Evolutionary conservation across 2,329 filamentous ascomycete genomes (phyloP), one percentile per base, ranked within the genome.

Genomic region (Botrytis pseudocinerea): DNA sequence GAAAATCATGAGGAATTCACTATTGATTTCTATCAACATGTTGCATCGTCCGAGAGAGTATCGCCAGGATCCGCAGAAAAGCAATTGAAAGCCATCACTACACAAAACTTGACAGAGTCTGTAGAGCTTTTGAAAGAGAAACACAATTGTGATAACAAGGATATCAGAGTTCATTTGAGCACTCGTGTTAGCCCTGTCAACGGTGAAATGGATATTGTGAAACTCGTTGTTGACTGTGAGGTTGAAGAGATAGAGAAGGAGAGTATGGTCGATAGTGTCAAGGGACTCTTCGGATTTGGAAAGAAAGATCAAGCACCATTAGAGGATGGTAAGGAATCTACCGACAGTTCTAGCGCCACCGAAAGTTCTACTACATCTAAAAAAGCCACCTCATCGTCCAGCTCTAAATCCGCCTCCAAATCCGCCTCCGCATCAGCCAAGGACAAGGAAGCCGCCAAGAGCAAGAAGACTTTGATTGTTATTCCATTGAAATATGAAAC

Each of bases 221-320:
- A 89, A 78, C 92, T 92, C n/a, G 87, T 87, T 73, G 91, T 96
- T 9, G 95, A 95, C 81, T 99, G 96, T 80, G 93, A 97, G 81
- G 89, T 92, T 40, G 93, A 97, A 70, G 87, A 87, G 7, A 82
- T 83, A 14, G 90, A 91, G 64, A 93, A 94, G 81, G 93, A 93
- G 76, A 91, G 92, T 69, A 88, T 98, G 66, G 93, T 98, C 65
- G 95, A 97, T 80, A 95, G 94, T 61, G 93, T 98, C 77, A 99
- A 99, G 87, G 97, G 95, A 76, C 89, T 98, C 75, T 97, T 99
- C 80, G 96, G 96, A 9, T 95, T 98, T 80, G 96, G 95, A 40
- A 97, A 97, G 83, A 92, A 92, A 46, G 93, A 95, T 72, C 92
- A 97, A 83, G 87, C 88, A 75, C 86, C 87, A 8, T 81, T 97